Evolutionary conservation across 352 stramenopile species (phyloP), one percentile per base, ranked within the genome.

Genomic region (Phytopythium sindhum): DNA sequence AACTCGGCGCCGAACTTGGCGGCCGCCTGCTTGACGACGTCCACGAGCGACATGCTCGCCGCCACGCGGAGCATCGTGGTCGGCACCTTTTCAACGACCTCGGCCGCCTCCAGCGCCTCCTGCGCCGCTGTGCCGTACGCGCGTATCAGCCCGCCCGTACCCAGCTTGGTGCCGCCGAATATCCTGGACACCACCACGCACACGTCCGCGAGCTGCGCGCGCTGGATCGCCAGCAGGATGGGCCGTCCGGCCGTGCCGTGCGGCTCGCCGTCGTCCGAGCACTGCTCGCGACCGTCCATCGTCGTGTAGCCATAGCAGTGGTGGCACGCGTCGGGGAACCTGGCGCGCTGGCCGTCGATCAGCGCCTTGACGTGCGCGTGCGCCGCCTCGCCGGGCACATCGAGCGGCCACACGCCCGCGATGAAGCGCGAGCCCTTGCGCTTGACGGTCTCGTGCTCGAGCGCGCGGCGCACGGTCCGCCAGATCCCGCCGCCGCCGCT

Each of bases 351-450:
- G 1, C 65, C 56, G 31, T 77, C 77, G 39, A 93, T 64, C 56
- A 81, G 66, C 29, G 72, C 69, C 60, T 79, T 78, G 3, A 88
- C 78, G 29, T 81, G 64, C 23, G 67, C 44, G 1, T 80, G 75
- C 29, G 69, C 74, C 51, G 37, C 52, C 33, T 77, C 59, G n/a
- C 50, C 66, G 24, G 48, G 48, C 31, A 37, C 68, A 21, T 48
- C 42, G 0, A 92, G 63, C 28, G 85, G 85, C 74, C 74, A 89
- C 33, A 72, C 80, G 6, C 79, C 81, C 9, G 80, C 73, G 65
- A 92, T 91, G 73, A 93, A 93, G 61, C 85, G 83, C 44, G 85
- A 93, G 60, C 81, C 80, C 69, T 91, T 94, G 68, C 81, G 83
- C 77, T 94, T 94, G 26, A 73, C 78, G 63, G 86, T 86, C 72